Base-by-base conservation (phyloP, 2,329 filamentous ascomycete genomes). In the Alternaria dauci region DNA sequence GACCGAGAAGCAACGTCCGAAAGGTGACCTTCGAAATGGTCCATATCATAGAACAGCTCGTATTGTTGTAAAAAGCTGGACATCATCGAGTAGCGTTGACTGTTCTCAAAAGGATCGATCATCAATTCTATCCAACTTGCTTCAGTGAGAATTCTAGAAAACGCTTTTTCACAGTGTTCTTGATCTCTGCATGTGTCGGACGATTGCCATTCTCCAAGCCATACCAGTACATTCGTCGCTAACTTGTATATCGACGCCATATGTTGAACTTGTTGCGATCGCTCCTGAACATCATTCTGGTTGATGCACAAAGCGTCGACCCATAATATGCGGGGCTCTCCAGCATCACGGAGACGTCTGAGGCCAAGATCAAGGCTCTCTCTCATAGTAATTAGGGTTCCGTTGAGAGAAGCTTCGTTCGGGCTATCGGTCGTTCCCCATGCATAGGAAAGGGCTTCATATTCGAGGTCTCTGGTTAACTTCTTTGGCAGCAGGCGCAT, bases 371-470 rank as follows among this genome's bases (percentile, higher is more conserved):
- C 28, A n/a, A 47, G 44, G 1, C n/a, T 47, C 14, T 20, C 3
- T 0, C 25, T 47, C 1, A 47, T 16, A 1, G 0, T 1, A 1
- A 32, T 4, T 3, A 18, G n/a, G n/a, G 8, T 1, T 0, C 11
- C 28, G 4, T 23, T 14, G 1, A 47, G 6, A 2, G 9, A 20
- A 16, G 2, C 44, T 32, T 23, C 30, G 0, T 2, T 2, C 1
- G 44, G 44, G 4, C 44, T 34, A 6, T 32, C 28, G 0, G 44
- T 7, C 1, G 11, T 47, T 2, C 44, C 44, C 28, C 44, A 47
- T 0, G 44, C 44, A 9, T 47, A 47, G 0, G 28, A 47, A 2
- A 47, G n/a, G 8, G 44, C 44, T 32, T 47, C 44, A 8, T 47
- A 47, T 12, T 47, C 26, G 9, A 18, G 25, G 20, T 18, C n/a